These are phyloP conservation scores for Dendrobium nobile DNA, from an alignment of 106 monocot species.

Conservation along the genomic window DNA sequence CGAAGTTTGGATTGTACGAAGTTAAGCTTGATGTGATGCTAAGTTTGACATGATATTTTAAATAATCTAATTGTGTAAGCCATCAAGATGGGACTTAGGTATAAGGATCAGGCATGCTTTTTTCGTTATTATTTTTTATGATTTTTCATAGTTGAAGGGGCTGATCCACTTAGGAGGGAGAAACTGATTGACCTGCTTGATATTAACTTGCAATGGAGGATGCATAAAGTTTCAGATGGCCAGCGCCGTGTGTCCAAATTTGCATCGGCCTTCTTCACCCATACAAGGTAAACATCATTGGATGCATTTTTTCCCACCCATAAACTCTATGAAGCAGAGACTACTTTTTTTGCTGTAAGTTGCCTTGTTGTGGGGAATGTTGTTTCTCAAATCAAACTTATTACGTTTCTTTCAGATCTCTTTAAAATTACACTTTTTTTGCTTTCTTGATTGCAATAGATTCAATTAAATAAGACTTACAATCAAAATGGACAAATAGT, in stretches of 20 bases:
- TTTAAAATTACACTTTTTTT: background rate
- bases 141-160: slow-evolving; percentile 73
- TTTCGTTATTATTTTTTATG: slow-evolving; percentile 7
- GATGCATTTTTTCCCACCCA: background rate
- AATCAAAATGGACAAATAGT: too few species aligned
- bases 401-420: background rate
- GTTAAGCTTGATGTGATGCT: too few species aligned
- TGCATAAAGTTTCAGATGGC: slow-evolving; percentile 99
- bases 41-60: too few species aligned
- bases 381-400: background rate
- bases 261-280: slow-evolving; percentile 97
- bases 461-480: too few species aligned
- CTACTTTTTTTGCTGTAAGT: background rate
- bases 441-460: background rate
- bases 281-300: too few species aligned
- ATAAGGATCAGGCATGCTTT: background rate
- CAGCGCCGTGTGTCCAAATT: slow-evolving; percentile 92
- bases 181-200: slow-evolving; percentile 86
- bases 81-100: background rate
- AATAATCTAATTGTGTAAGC: background rate
- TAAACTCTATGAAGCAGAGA: background rate
- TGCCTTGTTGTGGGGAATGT: background rate
- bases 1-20: too few species aligned
- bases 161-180: slow-evolving; percentile 84
- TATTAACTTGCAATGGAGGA: slow-evolving; percentile 88